phyloP scores from a whole-genome alignment of 2,329 filamentous ascomycete species.

The Gaeumannomyces tritici region DNA sequence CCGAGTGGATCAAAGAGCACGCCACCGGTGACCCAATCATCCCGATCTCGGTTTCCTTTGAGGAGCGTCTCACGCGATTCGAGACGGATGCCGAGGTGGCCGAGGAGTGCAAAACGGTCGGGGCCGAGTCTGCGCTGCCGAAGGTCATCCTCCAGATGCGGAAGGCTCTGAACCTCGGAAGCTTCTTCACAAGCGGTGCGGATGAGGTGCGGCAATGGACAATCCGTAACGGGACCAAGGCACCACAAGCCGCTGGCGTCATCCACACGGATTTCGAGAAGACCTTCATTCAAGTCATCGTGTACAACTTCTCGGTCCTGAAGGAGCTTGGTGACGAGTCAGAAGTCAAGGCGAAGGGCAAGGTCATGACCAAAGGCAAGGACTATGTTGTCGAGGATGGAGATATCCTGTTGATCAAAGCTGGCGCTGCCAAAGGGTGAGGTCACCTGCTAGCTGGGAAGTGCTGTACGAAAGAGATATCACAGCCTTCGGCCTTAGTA shows the following conservation, averaged over 20 bases:
- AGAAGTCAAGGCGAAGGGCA: conserved; percentile 80
- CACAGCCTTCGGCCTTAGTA: background rate
- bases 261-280: conserved; percentile 99
- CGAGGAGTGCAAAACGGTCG: conserved; percentile 83
- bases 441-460: background rate
- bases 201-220: conserved; percentile 99
- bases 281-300: conserved; percentile 94
- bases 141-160: conserved; percentile 93
- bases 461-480: background rate
- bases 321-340: conserved; percentile 85
- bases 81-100: conserved; percentile 65
- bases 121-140: conserved; percentile 78
- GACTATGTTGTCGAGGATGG: conserved; percentile 87
- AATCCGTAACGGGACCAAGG: conserved; percentile 89
- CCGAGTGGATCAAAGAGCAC: conserved; percentile 91
- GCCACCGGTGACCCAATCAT: conserved; percentile 83
- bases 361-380: conserved; percentile 98
- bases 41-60: conserved; percentile 84
- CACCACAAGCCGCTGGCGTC: conserved; percentile 93
- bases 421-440: conserved; percentile 68
- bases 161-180: conserved; percentile 77
- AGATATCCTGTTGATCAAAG: conserved; percentile 80
- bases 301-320: conserved; percentile 78
- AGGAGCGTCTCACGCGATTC: conserved; percentile 81
- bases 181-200: conserved; percentile 93